phyloP scores from a whole-genome alignment of 2,329 filamentous ascomycete species.

The Fusarium tuaranense region DNA sequence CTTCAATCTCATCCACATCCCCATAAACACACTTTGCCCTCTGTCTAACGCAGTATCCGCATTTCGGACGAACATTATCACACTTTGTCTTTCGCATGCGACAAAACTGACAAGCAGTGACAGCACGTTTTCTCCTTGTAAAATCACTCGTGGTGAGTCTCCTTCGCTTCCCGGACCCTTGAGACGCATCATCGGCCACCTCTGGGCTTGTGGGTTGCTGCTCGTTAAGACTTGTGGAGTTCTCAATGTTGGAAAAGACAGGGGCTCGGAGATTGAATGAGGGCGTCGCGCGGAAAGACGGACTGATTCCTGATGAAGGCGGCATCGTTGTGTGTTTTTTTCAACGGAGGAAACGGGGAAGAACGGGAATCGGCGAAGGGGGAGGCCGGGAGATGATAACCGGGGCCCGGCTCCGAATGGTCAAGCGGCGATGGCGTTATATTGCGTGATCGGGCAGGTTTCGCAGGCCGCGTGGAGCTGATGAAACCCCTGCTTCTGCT shows the following conservation, averaged over 20 bases:
- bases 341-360: constrained; percentile 7
- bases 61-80: constrained; percentile 25
- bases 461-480: not conserved
- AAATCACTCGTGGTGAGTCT: constrained; percentile 17
- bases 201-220: not conserved
- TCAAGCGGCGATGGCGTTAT: constrained; percentile 1
- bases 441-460: not conserved
- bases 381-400: not conserved
- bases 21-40: constrained; percentile 26
- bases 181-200: not conserved
- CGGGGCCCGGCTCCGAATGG: not conserved
- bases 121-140: constrained; percentile 25
- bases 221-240: not conserved
- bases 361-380: not conserved
- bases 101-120: constrained; percentile 28
- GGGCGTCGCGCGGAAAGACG: not conserved
- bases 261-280: not conserved
- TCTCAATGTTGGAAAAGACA: not conserved
- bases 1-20: constrained; percentile 3
- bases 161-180: constrained; percentile 1
- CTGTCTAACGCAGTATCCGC: constrained; percentile 22
- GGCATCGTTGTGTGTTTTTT: not conserved
- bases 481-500: not conserved
- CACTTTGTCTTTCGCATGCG: constrained; percentile 29
- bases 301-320: not conserved